These are phyloP conservation scores for Pezicula neosporulosa DNA, from an alignment of 2,329 filamentous ascomycete species.

Conservation along the genomic window DNA sequence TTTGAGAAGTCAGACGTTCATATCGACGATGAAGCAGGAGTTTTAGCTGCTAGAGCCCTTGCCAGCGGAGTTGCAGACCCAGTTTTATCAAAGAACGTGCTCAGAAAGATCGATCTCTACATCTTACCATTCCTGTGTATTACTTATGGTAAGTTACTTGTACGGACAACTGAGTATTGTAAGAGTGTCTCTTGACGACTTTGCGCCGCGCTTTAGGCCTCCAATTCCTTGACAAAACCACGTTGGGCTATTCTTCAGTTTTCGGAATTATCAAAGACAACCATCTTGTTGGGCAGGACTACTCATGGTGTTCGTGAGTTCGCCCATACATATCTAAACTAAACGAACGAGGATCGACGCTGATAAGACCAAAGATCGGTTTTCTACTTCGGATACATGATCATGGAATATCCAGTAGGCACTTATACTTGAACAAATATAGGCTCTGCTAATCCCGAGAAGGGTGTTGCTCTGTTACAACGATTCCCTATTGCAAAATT, in stretches of 20 bases:
- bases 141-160: not conserved
- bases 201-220: not conserved
- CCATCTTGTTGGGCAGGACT: conserved; percentile 32
- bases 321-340: not conserved
- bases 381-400: conserved; percentile 30
- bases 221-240: conserved; percentile 33
- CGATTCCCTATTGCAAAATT: conserved; percentile 51
- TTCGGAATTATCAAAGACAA: conserved; percentile 46
- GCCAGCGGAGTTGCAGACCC: conserved; percentile 22
- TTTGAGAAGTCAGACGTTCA: conserved; percentile 10
- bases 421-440: too few species aligned
- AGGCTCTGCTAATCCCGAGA: not conserved
- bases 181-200: not conserved
- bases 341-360: not conserved
- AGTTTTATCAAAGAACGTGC: conserved; percentile 16
- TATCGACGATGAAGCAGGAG: conserved; percentile 29
- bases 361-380: conserved; percentile 27
- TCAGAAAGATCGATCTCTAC: conserved; percentile 20
- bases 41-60: conserved; percentile 32
- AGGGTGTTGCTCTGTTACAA: conserved; percentile 27
- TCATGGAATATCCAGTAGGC: conserved; percentile 28
- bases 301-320: conserved; percentile 35
- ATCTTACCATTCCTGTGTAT: conserved; percentile 20
- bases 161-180: not conserved
- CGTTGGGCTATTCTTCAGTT: conserved; percentile 45